Evolutionary conservation across 2,329 filamentous ascomycete species (phyloP).

Genomic region (Madurella mycetomatis): DNA sequence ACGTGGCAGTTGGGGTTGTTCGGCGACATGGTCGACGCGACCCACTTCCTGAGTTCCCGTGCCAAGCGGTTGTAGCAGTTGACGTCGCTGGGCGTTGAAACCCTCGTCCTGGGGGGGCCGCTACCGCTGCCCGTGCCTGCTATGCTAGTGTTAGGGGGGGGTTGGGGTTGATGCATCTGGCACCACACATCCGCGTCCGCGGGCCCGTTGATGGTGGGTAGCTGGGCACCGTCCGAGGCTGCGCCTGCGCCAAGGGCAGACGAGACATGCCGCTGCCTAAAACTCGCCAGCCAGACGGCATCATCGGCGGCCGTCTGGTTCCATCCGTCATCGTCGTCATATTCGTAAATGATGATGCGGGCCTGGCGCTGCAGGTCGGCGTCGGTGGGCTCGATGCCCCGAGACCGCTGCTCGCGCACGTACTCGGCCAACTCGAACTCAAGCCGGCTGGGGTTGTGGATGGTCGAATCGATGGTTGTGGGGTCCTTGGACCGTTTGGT

Average conservation of each 20-base stretch:
- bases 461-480: conserved; percentile 54
- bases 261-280: conserved; percentile 44
- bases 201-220: conserved; percentile 2
- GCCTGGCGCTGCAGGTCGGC: conserved; percentile 53
- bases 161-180: not conserved
- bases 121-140: conserved; percentile 9
- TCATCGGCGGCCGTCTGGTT: conserved; percentile 61
- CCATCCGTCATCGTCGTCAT: conserved; percentile 51
- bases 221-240: conserved; percentile 14
- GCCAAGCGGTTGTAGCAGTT: conserved; percentile 57
- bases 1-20: conserved; percentile 58
- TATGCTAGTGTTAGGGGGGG: conserved; percentile 3
- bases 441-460: conserved; percentile 54
- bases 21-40: conserved; percentile 49
- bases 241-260: conserved; percentile 21
- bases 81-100: conserved; percentile 50
- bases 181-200: not conserved
- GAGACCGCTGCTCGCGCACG: conserved; percentile 40
- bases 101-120: not conserved
- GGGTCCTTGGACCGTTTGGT: conserved; percentile 49
- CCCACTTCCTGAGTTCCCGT: conserved; percentile 50
- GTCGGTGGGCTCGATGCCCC: conserved; percentile 48
- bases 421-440: conserved; percentile 54
- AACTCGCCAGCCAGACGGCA: conserved; percentile 47
- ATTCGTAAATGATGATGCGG: conserved; percentile 58